These are phyloP conservation scores for Fraxinus paxiana DNA, from an alignment of 305 asterid species.

Conservation along the genomic window DNA sequence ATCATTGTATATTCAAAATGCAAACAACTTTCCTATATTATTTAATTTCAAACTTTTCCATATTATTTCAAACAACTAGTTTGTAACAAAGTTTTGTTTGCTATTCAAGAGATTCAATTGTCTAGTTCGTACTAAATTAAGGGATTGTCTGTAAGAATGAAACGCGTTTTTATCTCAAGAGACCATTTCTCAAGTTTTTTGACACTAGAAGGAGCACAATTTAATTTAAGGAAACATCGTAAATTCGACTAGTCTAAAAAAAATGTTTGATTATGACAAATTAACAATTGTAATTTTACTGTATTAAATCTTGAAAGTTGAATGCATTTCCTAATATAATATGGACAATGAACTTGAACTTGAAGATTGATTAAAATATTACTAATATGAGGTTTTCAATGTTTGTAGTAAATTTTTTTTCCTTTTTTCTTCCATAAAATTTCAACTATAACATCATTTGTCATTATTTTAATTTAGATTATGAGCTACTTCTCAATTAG, in stretches of 20 bases:
- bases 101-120: neutral
- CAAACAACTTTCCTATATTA: neutral
- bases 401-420: neutral
- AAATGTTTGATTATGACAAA: neutral
- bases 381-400: neutral
- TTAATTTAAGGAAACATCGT: neutral
- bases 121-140: neutral
- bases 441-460: neutral
- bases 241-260: neutral
- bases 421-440: neutral
- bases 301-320: neutral
- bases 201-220: neutral
- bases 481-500: neutral
- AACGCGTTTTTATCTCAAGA: neutral
- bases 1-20: neutral
- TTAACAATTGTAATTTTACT: neutral
- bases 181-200: neutral
- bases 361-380: neutral
- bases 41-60: neutral
- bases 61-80: neutral
- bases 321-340: neutral
- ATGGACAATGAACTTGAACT: neutral
- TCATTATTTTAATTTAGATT: neutral
- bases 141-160: neutral
- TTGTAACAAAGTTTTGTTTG: neutral